These are phyloP conservation scores for Stipa capillata DNA, from an alignment of 176 grass and related monocot species.

Conservation along the genomic window DNA sequence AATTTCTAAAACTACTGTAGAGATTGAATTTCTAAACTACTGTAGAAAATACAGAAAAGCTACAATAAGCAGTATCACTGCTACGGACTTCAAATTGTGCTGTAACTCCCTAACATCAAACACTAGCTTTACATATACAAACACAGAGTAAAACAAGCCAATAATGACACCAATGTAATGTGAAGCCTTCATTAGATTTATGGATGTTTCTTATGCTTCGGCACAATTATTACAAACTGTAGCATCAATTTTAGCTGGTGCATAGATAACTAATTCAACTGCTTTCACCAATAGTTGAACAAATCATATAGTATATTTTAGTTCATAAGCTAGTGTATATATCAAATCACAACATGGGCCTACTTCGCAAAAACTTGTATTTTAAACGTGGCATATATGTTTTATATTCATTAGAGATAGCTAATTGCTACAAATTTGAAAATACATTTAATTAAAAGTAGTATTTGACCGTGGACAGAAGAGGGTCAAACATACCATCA, in stretches of 20 bases:
- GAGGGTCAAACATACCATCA: slow-evolving; percentile 68
- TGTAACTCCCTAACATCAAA: not conserved
- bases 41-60: not conserved
- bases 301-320: not conserved
- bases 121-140: not conserved
- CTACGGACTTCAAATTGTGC: not conserved
- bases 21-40: too few species aligned
- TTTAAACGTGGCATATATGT: not conserved
- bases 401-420: not conserved
- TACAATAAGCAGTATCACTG: slow-evolving; percentile 9
- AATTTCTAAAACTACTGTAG: not conserved
- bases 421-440: not conserved
- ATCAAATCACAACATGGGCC: not conserved
- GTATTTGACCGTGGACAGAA: not conserved
- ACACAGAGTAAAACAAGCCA: not conserved
- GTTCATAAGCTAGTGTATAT: not conserved
- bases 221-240: not conserved
- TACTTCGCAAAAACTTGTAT: not conserved
- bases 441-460: slow-evolving; percentile 8
- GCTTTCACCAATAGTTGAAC: slow-evolving; percentile 6
- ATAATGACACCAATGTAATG: not conserved
- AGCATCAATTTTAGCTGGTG: not conserved
- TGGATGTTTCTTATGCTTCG: not conserved
- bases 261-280: not conserved
- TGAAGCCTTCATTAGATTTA: not conserved